These are phyloP conservation scores for Candida sp. DNA, from an alignment of 1,139 yeast genomes.

Conservation along the genomic window DNA sequence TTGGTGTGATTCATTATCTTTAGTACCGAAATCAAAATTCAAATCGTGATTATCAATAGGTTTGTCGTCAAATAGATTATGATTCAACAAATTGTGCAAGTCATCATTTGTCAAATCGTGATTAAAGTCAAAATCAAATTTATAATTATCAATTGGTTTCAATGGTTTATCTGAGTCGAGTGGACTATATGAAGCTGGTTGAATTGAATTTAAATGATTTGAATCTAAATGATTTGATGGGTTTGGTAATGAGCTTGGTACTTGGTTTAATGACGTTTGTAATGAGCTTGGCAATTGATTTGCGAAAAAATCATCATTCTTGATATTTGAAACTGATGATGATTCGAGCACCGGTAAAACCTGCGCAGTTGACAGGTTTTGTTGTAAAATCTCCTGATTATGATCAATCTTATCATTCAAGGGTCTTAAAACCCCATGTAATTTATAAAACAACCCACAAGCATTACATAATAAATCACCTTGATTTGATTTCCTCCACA, in stretches of 20 bases:
- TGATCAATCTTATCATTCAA: conserved; percentile 16
- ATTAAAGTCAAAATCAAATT: conserved; percentile 1
- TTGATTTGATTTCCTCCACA: conserved; percentile 44
- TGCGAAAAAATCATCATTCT: too few relatives aligned
- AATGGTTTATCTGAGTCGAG: background rate
- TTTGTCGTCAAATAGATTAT: background rate
- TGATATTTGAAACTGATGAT: background rate
- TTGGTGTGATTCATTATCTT: background rate
- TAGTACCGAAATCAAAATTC: background rate
- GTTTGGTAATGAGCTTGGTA: too few relatives aligned
- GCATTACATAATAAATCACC: conserved; percentile 48
- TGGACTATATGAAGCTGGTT: background rate
- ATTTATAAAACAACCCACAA: conserved; percentile 44
- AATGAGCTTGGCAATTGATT: too few relatives aligned
- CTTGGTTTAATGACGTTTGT: too few relatives aligned
- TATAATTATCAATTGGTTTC: background rate
- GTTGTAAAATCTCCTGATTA: background rate
- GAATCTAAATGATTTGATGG: background rate
- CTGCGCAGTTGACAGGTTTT: background rate
- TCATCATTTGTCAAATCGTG: background rate
- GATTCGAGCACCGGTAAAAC: background rate
- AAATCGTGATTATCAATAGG: background rate
- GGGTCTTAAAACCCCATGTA: conserved; percentile 46
- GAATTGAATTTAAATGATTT: too few relatives aligned
- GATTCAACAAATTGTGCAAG: background rate